phyloP scores from a whole-genome alignment of 306 rosid species.

The Cucurbita argyrosperma region DNA sequence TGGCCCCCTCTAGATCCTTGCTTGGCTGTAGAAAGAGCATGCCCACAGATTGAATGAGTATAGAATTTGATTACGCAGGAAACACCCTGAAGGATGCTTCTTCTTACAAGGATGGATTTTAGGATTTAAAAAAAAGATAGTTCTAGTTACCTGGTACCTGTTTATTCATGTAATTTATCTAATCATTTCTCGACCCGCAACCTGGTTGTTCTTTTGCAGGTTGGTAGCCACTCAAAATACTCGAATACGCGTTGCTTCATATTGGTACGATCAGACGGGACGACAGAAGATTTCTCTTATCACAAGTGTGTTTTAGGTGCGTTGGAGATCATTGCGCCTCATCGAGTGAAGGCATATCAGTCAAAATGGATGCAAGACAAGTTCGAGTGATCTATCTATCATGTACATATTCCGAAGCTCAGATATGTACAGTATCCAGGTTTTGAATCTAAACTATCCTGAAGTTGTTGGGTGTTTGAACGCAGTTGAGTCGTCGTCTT shows the following conservation, averaged over 20 bases:
- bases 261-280: constrained; percentile 49
- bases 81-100: background rate
- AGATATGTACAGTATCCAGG: constrained; percentile 13
- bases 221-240: constrained; percentile 45
- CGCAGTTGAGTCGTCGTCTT: constrained; percentile 12
- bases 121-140: background rate
- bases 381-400: constrained; percentile 7
- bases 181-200: background rate
- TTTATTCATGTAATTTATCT: background rate
- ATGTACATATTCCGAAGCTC: constrained; percentile 3
- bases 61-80: background rate
- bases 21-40: background rate
- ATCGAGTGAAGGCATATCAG: constrained; percentile 31
- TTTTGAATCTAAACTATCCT: background rate
- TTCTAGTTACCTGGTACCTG: background rate
- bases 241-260: constrained; percentile 52
- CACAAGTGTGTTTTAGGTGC: constrained; percentile 68
- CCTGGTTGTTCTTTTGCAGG: constrained; percentile 25
- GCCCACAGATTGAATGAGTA: background rate
- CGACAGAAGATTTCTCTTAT: constrained; percentile 70
- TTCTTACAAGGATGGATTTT: background rate
- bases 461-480: constrained; percentile 1
- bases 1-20: background rate
- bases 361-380: constrained; percentile 18
- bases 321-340: constrained; percentile 46